Base-by-base conservation (phyloP, 1,284 basidiomycete genomes). In the Malassezia sympodialis region DNA sequence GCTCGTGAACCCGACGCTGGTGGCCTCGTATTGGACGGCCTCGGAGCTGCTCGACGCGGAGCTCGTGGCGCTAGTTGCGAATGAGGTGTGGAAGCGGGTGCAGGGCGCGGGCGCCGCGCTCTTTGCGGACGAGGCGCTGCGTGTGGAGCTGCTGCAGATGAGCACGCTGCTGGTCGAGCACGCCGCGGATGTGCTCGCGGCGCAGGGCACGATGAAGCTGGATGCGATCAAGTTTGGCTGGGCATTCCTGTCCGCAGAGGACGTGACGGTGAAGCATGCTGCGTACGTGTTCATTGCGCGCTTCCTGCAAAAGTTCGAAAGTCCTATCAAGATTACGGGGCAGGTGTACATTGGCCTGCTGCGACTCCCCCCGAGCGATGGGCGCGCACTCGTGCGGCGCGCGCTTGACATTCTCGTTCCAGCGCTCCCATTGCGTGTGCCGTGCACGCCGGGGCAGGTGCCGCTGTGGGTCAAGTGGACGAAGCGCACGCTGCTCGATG, bases 171-270 rank as follows among this genome's bases (percentile, higher is more conserved):
- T 99, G 56, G 85, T 98, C 11, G 86, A 93, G 64, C 81, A 87
- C 68, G 90, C 88, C 65, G 81, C 84, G 1, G 79, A 83, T 26
- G 77, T 88, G 27, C 67, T 73, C 35, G 60, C 65, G n/a, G 54
- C 62, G 28, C 80, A 96, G 41, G 83, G 83, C 55, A 85, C 89
- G 49, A 82, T 83, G 37, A 84, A 88, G 75, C 96, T 93, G 76
- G 90, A 94, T 65, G 85, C 96, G 59, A 93, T 98, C 79, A 90
- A 88, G 75, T 88, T 88, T 55, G 88, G 90, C 12, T 96, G 90
- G 90, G 82, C 86, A 68, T 88, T 86, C 66, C 86, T 94, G 65
- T 83, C 81, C 26, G 68, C 70, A 8, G 88, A 91, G 42, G 91
- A 96, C 72, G 82, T 86, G 3, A 84, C 91, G 6, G 89, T 96